Percentiles rank a stretch among this genome's conserved stretches.
Evolutionary conservation across 495 filamentous ascomycete species (phyloP).

Genomic region (Xylaria telfairii): DNA sequence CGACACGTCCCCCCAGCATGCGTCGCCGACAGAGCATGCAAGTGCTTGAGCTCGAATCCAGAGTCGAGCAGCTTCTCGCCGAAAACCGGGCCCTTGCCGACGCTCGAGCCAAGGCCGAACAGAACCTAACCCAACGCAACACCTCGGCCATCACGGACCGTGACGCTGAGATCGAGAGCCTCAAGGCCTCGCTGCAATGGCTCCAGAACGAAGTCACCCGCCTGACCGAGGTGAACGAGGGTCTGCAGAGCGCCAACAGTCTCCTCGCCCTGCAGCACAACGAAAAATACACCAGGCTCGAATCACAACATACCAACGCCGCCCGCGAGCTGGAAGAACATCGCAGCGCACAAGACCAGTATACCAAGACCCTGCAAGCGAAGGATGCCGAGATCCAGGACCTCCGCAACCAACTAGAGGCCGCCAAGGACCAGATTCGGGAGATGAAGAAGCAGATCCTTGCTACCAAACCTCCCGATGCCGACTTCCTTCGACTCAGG

Average conservation of each 20-base stretch:
- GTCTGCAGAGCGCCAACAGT: slow-evolving; percentile 72
- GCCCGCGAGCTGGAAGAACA: slow-evolving; percentile 68
- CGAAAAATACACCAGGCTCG: slow-evolving; percentile 63
- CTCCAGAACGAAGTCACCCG: slow-evolving; percentile 78
- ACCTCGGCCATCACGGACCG: slow-evolving; percentile 62
- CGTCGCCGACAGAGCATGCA: slow-evolving; percentile 96
- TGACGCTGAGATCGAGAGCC: slow-evolving; percentile 80
- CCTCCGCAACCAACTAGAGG: slow-evolving; percentile 77
- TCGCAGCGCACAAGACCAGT: slow-evolving; percentile 62
- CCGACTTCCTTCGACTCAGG: slow-evolving; percentile 76
- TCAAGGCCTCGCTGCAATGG: slow-evolving; percentile 76
- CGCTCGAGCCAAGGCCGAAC: slow-evolving; percentile 71
- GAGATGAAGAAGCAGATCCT: slow-evolving; percentile 85
- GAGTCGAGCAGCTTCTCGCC: slow-evolving; percentile 77
- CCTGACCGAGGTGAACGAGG: slow-evolving; percentile 75
- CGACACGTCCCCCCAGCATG: slow-evolving; percentile 93
- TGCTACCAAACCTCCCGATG: slow-evolving; percentile 64
- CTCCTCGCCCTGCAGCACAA: slow-evolving; percentile 70
- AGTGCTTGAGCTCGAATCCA: slow-evolving; percentile 78
- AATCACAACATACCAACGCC: slow-evolving; percentile 61
- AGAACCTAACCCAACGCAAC: slow-evolving; percentile 46
- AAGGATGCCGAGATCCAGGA: slow-evolving; percentile 81
- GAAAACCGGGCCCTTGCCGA: slow-evolving; percentile 81
- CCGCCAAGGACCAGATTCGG: slow-evolving; percentile 76
- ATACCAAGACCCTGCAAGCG: slow-evolving; percentile 71